Evolutionary conservation across 2,329 filamentous ascomycete genomes (phyloP).

Genomic region (Penicillium sp.): DNA sequence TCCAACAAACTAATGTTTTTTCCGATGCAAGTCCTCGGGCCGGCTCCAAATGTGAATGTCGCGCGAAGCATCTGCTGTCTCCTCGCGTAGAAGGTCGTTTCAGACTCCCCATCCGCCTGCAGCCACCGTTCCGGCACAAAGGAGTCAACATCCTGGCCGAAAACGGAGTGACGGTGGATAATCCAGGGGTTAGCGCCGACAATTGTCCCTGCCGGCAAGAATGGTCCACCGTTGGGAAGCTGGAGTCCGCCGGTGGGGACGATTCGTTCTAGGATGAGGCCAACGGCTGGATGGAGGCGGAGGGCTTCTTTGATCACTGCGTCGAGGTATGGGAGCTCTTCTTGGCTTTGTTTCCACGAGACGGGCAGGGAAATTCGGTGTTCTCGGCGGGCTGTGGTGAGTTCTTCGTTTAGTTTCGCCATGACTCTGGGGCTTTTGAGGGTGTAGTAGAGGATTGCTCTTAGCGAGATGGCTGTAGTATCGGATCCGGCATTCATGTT

Average conservation of each 20-base stretch:
- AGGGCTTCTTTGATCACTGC: slow-evolving; percentile 32
- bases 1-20: slow-evolving; percentile 58
- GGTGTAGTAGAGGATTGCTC: slow-evolving; percentile 35
- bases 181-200: slow-evolving; percentile 38
- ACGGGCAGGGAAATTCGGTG: slow-evolving; percentile 19
- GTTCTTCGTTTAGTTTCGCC: slow-evolving; percentile 50
- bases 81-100: slow-evolving; percentile 14
- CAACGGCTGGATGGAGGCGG: slow-evolving; percentile 28
- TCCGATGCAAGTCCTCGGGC: slow-evolving; percentile 57
- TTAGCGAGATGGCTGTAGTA: slow-evolving; percentile 37
- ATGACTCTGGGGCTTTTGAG: slow-evolving; percentile 26
- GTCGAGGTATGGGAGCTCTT: slow-evolving; percentile 31
- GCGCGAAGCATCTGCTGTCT: slow-evolving; percentile 24
- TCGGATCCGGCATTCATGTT: slow-evolving; percentile 39
- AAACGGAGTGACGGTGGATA: slow-evolving; percentile 28
- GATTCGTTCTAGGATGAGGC: slow-evolving; percentile 26
- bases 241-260: slow-evolving; percentile 26
- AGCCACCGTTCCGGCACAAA: slow-evolving; percentile 30
- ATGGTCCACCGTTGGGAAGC: slow-evolving; percentile 22
- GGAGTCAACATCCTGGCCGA: slow-evolving; percentile 22
- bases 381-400: slow-evolving; percentile 41
- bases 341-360: slow-evolving; percentile 29
- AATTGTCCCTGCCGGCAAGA: slow-evolving; percentile 30
- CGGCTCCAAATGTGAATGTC: slow-evolving; percentile 52
- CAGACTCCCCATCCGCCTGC: slow-evolving; percentile 14